phyloP scores from a whole-genome alignment of 2,329 filamentous ascomycete genomes.

The Chaetomium globosum region DNA sequence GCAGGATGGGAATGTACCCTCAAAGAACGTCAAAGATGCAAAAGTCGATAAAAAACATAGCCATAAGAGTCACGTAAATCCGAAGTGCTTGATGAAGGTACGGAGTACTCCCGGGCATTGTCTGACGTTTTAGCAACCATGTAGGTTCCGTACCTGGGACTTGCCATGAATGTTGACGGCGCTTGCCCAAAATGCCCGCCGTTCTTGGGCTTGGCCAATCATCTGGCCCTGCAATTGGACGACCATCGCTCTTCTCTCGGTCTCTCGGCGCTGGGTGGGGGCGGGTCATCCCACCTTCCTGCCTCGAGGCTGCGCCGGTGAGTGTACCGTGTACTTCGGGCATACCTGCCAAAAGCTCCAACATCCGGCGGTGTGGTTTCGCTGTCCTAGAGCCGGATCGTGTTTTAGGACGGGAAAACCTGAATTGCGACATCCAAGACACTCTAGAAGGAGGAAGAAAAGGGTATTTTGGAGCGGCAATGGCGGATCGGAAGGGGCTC shows the following conservation, averaged over 20 bases:
- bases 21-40: neutral
- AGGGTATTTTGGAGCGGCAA: neutral
- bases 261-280: constrained; percentile 31
- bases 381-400: neutral
- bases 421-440: constrained; percentile 20
- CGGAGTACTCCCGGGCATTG: neutral
- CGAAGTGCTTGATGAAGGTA: neutral
- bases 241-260: constrained; percentile 21
- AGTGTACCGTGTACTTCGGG: neutral
- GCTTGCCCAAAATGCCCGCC: constrained; percentile 26
- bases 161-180: constrained; percentile 11
- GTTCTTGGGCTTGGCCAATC: constrained; percentile 11
- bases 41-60: neutral
- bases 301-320: neutral
- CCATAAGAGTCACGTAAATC: neutral
- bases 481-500: neutral
- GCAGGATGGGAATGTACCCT: constrained; percentile 6
- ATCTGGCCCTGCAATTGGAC: neutral
- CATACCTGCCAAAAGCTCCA: neutral
- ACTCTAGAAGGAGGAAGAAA: neutral
- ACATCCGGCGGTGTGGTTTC: constrained; percentile 1
- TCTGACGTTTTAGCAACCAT: neutral
- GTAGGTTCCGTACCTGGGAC: neutral
- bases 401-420: neutral
- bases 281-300: constrained; percentile 21